phyloP scores from a whole-genome alignment of 176 grass and related monocot genomes.

The Zizania latifolia region DNA sequence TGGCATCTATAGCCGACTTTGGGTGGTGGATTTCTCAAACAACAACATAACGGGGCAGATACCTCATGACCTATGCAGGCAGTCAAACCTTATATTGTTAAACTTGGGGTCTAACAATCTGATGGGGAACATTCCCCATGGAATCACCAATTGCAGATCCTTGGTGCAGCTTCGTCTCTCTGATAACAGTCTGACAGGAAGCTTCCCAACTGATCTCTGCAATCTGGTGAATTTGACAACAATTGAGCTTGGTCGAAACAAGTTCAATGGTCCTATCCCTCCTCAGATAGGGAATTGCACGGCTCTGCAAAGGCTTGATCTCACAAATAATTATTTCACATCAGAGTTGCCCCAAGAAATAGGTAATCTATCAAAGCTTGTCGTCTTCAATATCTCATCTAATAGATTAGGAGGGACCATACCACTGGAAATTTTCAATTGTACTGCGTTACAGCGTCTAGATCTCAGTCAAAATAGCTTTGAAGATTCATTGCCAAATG shows the following conservation, averaged over 20 bases:
- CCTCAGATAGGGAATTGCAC: conserved; percentile 72
- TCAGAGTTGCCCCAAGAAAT: conserved; percentile 79
- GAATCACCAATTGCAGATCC: conserved; percentile 78
- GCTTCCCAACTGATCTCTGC: conserved; percentile 82
- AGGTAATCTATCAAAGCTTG: conserved; percentile 64
- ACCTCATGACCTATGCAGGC: conserved; percentile 71
- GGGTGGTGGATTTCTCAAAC: conserved; percentile 96
- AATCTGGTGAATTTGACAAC: conserved; percentile 78
- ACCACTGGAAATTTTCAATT: conserved; percentile 82
- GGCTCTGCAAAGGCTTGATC: conserved; percentile 65
- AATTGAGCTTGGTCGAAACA: conserved; percentile 74
- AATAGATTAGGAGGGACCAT: conserved; percentile 76
- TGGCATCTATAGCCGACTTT: conserved; percentile 76
- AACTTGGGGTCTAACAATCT: conserved; percentile 78
- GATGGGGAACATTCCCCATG: conserved; percentile 77
- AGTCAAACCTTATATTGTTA: conserved; percentile 89
- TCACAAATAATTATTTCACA: conserved; percentile 89
- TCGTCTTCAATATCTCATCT: conserved; percentile 94
- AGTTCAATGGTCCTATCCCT: conserved; percentile 88
- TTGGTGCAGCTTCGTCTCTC: conserved; percentile 80
- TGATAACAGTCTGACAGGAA: conserved; percentile 79
- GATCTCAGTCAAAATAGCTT: conserved; percentile 93
- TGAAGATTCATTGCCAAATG: conserved; percentile 61
- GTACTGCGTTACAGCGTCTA: conserved; percentile 80
- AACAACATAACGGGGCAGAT: conserved; percentile 84